These are phyloP conservation scores for Penicillium maclennaniae DNA, from an alignment of 495 filamentous ascomycete genomes.

Conservation along the genomic window DNA sequence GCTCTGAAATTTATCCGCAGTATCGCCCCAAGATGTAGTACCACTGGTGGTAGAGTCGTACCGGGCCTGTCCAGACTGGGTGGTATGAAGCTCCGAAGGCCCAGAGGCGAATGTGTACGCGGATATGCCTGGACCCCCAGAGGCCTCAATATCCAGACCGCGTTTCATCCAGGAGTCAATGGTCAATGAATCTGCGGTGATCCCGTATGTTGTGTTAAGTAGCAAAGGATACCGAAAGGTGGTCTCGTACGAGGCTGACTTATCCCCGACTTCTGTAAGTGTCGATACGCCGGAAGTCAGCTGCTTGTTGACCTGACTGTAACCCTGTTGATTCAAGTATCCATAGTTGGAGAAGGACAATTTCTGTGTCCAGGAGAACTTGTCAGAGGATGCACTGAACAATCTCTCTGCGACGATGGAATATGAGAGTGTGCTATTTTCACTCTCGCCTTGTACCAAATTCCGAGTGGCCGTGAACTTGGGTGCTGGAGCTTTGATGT, in stretches of 20 bases:
- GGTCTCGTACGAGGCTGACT: conserved; percentile 23
- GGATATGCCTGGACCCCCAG: conserved; percentile 46
- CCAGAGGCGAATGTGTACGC: conserved; percentile 45
- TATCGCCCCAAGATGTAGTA: conserved; percentile 31
- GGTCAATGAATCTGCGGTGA: conserved; percentile 47
- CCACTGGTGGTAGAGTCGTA: conserved; percentile 20
- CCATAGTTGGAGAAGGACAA: conserved; percentile 57
- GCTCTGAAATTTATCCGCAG: conserved; percentile 23
- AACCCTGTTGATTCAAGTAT: conserved; percentile 54
- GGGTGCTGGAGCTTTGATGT: conserved; percentile 36
- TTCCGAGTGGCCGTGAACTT: conserved; percentile 38
- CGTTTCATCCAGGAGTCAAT: conserved; percentile 58
- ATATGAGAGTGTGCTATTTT: conserved; percentile 60
- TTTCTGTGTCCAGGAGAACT: conserved; percentile 59
- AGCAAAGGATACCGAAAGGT: conserved; percentile 62
- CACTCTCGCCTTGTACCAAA: conserved; percentile 41
- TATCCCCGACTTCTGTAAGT: conserved; percentile 31
- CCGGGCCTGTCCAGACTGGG: conserved; percentile 29
- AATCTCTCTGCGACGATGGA: conserved; percentile 53
- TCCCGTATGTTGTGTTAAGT: conserved; percentile 52
- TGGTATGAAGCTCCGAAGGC: conserved; percentile 24
- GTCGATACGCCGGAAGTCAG: conserved; percentile 55
- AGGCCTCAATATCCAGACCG: conserved; percentile 49
- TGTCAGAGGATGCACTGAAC: conserved; percentile 49
- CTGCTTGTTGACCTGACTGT: conserved; percentile 59